Conservation (phyloP, 2,329 filamentous ascomycete species). For the Colletotrichum endophyticum region DNA sequence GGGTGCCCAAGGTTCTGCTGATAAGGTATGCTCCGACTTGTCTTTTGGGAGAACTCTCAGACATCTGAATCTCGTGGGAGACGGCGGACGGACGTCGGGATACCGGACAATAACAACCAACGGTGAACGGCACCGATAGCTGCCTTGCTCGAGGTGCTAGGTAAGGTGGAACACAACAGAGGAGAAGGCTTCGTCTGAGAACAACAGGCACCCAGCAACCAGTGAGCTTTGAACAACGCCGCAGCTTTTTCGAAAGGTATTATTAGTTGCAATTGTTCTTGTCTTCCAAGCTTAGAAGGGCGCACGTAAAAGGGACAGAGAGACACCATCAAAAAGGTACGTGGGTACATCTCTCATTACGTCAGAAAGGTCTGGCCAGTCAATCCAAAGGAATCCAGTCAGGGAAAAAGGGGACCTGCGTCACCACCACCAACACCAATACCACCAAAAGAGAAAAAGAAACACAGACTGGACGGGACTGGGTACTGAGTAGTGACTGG, state of each 20-base stretch:
- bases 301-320: not conserved
- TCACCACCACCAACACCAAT: not conserved
- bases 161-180: not conserved
- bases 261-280: not conserved
- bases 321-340: not conserved
- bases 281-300: not conserved
- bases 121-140: not conserved
- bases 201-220: not conserved
- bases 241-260: not conserved
- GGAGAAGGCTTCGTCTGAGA: not conserved
- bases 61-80: not conserved
- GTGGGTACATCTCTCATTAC: not conserved
- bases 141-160: not conserved
- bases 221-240: not conserved
- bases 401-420: constrained; percentile 18
- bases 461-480: not conserved
- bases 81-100: not conserved
- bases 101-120: not conserved
- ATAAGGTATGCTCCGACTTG: not conserved
- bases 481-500: too few relatives aligned
- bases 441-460: not conserved
- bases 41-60: not conserved
- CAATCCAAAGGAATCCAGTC: not conserved
- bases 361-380: constrained; percentile 1
- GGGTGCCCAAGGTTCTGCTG: not conserved